phyloP scores from a whole-genome alignment of 495 filamentous ascomycete species.

The Podospora bellae-mahoneyi region DNA sequence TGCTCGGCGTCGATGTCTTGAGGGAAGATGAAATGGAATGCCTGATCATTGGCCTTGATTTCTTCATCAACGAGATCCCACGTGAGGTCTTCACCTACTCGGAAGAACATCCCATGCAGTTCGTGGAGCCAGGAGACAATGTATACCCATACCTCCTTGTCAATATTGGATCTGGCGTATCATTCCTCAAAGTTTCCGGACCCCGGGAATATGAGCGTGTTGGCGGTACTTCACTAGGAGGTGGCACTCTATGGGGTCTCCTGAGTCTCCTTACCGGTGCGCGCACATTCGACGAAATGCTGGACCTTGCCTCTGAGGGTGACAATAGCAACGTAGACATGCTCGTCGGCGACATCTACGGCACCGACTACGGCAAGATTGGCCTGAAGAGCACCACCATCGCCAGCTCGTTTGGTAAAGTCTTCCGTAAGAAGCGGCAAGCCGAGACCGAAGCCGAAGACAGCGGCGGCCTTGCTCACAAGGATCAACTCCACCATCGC shows the following conservation, averaged over 20 bases:
- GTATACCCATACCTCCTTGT: slow-evolving; percentile 96
- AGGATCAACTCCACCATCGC: slow-evolving; percentile 38
- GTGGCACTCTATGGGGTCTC: slow-evolving; percentile 93
- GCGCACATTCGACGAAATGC: slow-evolving; percentile 90
- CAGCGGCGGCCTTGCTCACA: slow-evolving; percentile 57
- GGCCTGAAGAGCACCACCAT: slow-evolving; percentile 91
- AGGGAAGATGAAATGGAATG: slow-evolving; percentile 99
- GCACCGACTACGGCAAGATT: slow-evolving; percentile 91
- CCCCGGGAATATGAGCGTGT: slow-evolving; percentile 82
- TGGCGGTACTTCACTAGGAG: slow-evolving; percentile 90
- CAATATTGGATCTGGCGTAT: slow-evolving; percentile 97
- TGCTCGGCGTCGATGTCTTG: slow-evolving; percentile 78
- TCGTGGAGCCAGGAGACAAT: slow-evolving; percentile 62
- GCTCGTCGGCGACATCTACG: slow-evolving; percentile 97
- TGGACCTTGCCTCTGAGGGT: slow-evolving; percentile 86
- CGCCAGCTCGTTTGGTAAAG: slow-evolving; percentile 93
- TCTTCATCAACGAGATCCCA: slow-evolving; percentile 97
- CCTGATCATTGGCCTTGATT: slow-evolving; percentile 90
- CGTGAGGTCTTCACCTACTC: slow-evolving; percentile 95
- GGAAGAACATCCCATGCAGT: slow-evolving; percentile 82
- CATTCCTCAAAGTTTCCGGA: slow-evolving; percentile 96
- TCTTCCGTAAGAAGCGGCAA: slow-evolving; percentile 76
- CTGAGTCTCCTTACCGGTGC: slow-evolving; percentile 87
- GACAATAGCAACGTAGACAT: slow-evolving; percentile 94
- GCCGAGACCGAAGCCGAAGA: slow-evolving; percentile 78